These are phyloP conservation scores for Cyberlindnera mycetangii DNA, from an alignment of 805 yeast genomes.

Conservation along the genomic window DNA sequence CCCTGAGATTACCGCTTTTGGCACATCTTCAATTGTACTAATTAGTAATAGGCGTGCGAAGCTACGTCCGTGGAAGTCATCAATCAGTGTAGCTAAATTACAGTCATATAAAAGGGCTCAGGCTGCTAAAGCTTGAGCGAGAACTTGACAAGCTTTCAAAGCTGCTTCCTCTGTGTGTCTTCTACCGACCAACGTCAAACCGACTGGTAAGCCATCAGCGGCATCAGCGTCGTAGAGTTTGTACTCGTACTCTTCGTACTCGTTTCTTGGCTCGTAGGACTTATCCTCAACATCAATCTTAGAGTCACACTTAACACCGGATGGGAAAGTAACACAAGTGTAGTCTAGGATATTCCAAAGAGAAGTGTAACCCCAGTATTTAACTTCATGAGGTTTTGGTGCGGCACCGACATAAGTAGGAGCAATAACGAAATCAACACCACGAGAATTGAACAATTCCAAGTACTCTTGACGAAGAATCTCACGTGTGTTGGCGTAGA, in stretches of 20 bases:
- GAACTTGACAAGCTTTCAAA: conserved; percentile 45
- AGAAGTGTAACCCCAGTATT: conserved; percentile 80
- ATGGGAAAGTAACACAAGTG: conserved; percentile 64
- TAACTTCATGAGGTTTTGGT: conserved; percentile 59
- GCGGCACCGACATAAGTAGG: conserved; percentile 72
- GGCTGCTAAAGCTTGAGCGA: conserved; percentile 11
- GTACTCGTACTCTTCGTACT: conserved; percentile 34
- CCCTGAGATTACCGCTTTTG: too few relatives aligned
- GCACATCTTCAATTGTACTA: too few relatives aligned
- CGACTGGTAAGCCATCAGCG: conserved; percentile 54
- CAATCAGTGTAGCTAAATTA: not conserved
- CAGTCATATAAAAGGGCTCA: not conserved
- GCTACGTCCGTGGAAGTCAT: too few relatives aligned
- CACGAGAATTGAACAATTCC: conserved; percentile 48
- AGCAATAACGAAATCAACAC: conserved; percentile 62
- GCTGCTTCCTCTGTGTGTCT: conserved; percentile 49
- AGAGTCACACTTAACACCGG: conserved; percentile 37
- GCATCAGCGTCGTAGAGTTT: conserved; percentile 37
- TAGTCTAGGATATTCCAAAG: conserved; percentile 70
- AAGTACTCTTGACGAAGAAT: conserved; percentile 54
- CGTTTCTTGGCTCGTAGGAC: conserved; percentile 20
- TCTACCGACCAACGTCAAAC: conserved; percentile 47
- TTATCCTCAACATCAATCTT: conserved; percentile 45
- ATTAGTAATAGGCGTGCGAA: too few relatives aligned
- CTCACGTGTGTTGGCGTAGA: conserved; percentile 55